Percentiles rank a stretch among this genome's conserved stretches.
These are phyloP conservation scores for Phoenix roebelenii DNA, from an alignment of 176 grass and related monocot genomes.

Conservation along the genomic window DNA sequence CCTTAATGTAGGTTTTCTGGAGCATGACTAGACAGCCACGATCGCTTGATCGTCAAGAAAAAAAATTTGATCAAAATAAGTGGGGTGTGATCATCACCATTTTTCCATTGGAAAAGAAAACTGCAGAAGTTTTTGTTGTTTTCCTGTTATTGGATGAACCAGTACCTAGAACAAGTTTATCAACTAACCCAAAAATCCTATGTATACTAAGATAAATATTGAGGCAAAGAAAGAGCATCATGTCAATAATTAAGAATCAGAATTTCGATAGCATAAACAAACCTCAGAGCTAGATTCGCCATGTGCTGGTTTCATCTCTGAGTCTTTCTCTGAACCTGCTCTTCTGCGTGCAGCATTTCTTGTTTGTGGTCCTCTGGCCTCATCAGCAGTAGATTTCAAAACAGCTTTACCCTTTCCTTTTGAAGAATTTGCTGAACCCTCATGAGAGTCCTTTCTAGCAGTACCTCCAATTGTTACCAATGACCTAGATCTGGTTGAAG, in stretches of 20 bases:
- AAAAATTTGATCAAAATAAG: too few species aligned
- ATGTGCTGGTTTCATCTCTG: constrained; percentile 44
- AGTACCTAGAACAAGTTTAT: too few species aligned
- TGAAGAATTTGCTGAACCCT: constrained; percentile 36
- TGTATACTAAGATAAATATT: too few species aligned
- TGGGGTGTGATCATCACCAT: too few species aligned
- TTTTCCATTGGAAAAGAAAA: background rate
- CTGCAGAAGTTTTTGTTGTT: background rate
- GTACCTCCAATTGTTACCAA: constrained; percentile 36
- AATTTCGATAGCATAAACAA: constrained; percentile 2
- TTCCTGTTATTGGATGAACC: too few species aligned
- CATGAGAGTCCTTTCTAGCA: constrained; percentile 39
- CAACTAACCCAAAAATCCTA: too few species aligned
- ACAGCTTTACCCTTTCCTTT: constrained; percentile 84
- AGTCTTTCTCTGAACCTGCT: constrained; percentile 53
- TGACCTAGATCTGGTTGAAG: constrained; percentile 52
- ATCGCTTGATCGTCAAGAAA: too few species aligned
- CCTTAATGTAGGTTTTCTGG: too few species aligned
- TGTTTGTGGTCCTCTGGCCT: constrained; percentile 48
- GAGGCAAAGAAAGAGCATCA: too few species aligned
- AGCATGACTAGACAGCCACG: too few species aligned
- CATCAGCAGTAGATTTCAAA: constrained; percentile 41
- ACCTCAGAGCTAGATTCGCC: constrained; percentile 69
- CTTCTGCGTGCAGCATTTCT: constrained; percentile 53
- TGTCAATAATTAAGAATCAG: too few species aligned